phyloP scores from a whole-genome alignment of 495 filamentous ascomycete genomes.

The Chaetomidium leptoderma region DNA sequence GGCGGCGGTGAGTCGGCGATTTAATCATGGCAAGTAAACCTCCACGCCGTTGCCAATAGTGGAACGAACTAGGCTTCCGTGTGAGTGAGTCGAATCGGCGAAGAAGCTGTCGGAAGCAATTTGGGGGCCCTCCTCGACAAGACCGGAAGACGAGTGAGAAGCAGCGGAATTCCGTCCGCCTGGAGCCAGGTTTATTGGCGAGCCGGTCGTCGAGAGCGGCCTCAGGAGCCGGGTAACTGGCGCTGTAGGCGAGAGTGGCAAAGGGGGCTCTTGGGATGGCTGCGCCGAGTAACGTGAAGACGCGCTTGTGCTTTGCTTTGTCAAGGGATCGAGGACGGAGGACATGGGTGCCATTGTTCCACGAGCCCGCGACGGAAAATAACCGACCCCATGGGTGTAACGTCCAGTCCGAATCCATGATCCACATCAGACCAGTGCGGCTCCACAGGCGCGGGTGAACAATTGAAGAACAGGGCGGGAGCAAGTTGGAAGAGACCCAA shows the following conservation, averaged over 20 bases:
- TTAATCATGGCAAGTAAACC: background rate
- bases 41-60: background rate
- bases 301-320: too few relatives aligned
- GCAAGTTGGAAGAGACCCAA: too few relatives aligned
- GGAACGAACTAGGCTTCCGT: slow-evolving; percentile 3
- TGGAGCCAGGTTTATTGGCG: background rate
- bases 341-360: too few relatives aligned
- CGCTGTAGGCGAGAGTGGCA: background rate
- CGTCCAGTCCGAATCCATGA: too few relatives aligned
- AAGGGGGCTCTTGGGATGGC: background rate
- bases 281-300: too few relatives aligned
- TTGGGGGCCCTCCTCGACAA: background rate
- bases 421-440: too few relatives aligned
- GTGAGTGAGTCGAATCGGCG: background rate
- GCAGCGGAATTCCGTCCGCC: background rate
- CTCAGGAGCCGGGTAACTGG: background rate
- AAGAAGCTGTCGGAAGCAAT: background rate
- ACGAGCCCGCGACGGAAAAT: too few relatives aligned
- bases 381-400: too few relatives aligned
- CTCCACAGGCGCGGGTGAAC: too few relatives aligned
- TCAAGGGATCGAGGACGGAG: too few relatives aligned
- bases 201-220: background rate
- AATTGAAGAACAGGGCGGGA: too few relatives aligned
- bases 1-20: background rate
- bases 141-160: background rate